These are phyloP conservation scores for Neocucurbitaria cava DNA, from an alignment of 2,329 filamentous ascomycete species.

Conservation along the genomic window DNA sequence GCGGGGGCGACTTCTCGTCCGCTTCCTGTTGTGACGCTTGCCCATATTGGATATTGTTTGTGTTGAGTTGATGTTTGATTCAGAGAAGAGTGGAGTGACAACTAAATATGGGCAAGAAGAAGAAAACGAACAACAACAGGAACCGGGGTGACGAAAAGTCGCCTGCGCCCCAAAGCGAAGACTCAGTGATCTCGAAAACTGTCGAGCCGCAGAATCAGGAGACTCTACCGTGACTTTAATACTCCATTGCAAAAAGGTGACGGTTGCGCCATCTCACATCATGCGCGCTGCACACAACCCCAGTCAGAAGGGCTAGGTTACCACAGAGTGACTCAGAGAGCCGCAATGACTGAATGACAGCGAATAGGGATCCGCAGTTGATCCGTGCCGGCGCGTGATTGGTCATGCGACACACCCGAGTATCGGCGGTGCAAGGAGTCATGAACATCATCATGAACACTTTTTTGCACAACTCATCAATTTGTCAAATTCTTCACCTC, in stretches of 20 bases:
- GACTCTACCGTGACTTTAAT: constrained; percentile 35
- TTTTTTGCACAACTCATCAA: constrained; percentile 28
- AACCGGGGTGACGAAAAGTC: constrained; percentile 38
- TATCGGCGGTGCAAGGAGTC: constrained; percentile 35
- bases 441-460: constrained; percentile 20
- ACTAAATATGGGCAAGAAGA: constrained; percentile 5
- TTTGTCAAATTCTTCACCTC: constrained; percentile 20
- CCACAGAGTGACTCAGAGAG: constrained; percentile 45
- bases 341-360: constrained; percentile 24
- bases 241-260: too few relatives aligned
- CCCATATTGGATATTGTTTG: constrained; percentile 44
- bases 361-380: constrained; percentile 22
- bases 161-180: constrained; percentile 33
- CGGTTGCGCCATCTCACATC: constrained; percentile 25
- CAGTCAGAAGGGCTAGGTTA: constrained; percentile 44
- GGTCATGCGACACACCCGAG: constrained; percentile 40
- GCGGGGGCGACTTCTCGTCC: constrained; percentile 52
- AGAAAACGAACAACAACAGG: too few relatives aligned
- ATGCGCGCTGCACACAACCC: constrained; percentile 14
- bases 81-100: background rate
- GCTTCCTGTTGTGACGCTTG: constrained; percentile 54
- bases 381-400: constrained; percentile 37
- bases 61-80: constrained; percentile 1
- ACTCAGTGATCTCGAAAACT: constrained; percentile 27
- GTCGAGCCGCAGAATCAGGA: constrained; percentile 15